Evolutionary conservation across 176 grass and related monocot species (phyloP), one percentile per base, ranked within the genome.

Genomic region (Bonia amplexicaulis): DNA sequence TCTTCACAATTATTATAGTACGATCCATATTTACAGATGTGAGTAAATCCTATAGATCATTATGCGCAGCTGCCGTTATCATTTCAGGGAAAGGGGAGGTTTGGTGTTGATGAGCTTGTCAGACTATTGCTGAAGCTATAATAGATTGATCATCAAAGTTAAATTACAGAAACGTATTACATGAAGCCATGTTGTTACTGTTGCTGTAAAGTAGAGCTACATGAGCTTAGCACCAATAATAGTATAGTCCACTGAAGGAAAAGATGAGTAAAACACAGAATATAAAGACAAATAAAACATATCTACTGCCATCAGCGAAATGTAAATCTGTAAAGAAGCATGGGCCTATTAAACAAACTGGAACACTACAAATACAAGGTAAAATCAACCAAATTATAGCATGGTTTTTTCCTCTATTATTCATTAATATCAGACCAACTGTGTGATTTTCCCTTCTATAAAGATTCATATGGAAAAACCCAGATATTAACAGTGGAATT

Each of bases 321-420:
- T 25, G 70, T 35, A n/a, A 27, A 14, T 41, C 22, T 14, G 3
- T 27, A 71, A 40, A 41, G 16, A 31, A 78, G 17, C 27, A 73
- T 67, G 35, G 26, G 26, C 39, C 52, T 88, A 46, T 59, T 62
- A 82, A 74, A 82, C 22, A 76, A 75, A 75, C 9, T 63, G 35
- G 73, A 59, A 23, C 22, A 58, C 53, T 48, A 29, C 2, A 57
- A 26, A 39, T 66, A 22, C 77, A 80, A 51, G 61, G 60, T 46
- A 46, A 42, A 80, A 81, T 77, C 26, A 81, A 81, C 9, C 20
- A 64, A 70, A 70, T 8, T 69, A 66, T 33, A 77, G 10, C 66
- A 70, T 54, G 20, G 27, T 20, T 17, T 25, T 64, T 53, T 71
- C 23, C 42, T 82, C 13, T 39, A 47, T 76, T 55, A 72, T 65